A percentile compares a stretch with the other conserved stretches of the same genome.
These are phyloP conservation scores for Theileria annulata DNA, from an alignment of 169 alveolate species.

Conservation along the genomic window DNA sequence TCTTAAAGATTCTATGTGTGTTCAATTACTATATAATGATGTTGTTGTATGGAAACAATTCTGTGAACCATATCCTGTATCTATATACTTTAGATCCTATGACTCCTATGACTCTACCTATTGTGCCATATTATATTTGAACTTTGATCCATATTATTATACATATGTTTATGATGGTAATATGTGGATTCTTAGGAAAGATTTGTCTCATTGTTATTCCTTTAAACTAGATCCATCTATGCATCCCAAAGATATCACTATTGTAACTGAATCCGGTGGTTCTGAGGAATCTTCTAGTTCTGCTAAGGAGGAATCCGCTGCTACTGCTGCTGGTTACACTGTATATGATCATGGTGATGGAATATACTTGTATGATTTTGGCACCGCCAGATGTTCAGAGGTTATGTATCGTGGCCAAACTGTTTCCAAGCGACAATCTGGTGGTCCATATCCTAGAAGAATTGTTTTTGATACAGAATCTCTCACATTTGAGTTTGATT, in stretches of 20 bases:
- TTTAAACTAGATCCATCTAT: neutral
- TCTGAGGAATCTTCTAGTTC: no score
- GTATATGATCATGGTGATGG: no score
- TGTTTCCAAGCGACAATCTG: no score
- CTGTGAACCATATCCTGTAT: neutral
- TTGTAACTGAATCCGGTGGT: neutral
- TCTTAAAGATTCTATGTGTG: neutral
- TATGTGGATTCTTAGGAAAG: neutral
- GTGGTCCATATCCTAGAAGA: no score
- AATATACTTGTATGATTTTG: no score
- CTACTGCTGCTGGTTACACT: no score
- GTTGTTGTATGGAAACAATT: neutral
- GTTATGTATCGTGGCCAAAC: no score
- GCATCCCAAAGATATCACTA: neutral
- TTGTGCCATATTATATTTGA: neutral
- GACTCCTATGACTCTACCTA: no score
- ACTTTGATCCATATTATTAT: neutral
- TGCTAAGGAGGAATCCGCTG: no score
- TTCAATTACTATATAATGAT: neutral
- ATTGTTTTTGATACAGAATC: no score
- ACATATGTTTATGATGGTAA: neutral
- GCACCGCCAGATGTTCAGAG: no score
- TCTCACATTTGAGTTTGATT: no score
- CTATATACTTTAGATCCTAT: neutral
- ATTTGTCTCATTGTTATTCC: neutral